Evolutionary conservation across 208 protist species (phyloP).

Genomic region (Acanthamoeba royreba): DNA sequence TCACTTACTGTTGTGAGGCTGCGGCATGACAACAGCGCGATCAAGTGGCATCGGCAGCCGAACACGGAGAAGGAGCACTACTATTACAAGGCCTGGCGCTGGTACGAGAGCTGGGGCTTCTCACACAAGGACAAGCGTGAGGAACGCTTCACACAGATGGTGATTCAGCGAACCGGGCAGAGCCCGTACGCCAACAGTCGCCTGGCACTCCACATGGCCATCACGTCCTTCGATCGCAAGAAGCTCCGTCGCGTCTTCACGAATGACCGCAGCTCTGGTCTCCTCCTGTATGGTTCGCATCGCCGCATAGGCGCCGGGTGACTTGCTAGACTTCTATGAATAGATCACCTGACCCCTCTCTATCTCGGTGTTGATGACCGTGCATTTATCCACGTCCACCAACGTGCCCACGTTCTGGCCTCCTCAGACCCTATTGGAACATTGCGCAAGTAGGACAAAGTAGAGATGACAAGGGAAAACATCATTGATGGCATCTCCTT

Average conservation of each 20-base stretch:
- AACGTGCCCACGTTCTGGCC: no score
- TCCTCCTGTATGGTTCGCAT: no score
- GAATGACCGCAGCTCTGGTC: background rate
- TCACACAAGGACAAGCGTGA: background rate
- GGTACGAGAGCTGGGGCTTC: background rate
- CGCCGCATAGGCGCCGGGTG: no score
- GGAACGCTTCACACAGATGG: background rate
- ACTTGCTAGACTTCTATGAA: no score
- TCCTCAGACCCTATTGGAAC: no score
- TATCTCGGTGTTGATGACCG: no score
- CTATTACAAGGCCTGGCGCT: background rate
- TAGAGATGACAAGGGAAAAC: no score
- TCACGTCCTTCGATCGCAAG: background rate
- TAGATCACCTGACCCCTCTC: no score
- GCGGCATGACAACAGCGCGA: background rate
- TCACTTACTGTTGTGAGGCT: background rate
- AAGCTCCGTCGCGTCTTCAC: background rate
- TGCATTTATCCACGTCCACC: no score
- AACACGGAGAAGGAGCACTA: background rate
- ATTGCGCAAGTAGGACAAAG: no score
- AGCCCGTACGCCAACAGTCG: background rate
- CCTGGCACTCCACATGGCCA: background rate
- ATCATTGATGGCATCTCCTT: no score
- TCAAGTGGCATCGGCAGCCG: background rate
- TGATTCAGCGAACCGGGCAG: background rate